A percentile compares a stretch with the other conserved stretches of the same genome.
Conservation (phyloP, 257 asterid species). For the Mitragyna speciosa region DNA sequence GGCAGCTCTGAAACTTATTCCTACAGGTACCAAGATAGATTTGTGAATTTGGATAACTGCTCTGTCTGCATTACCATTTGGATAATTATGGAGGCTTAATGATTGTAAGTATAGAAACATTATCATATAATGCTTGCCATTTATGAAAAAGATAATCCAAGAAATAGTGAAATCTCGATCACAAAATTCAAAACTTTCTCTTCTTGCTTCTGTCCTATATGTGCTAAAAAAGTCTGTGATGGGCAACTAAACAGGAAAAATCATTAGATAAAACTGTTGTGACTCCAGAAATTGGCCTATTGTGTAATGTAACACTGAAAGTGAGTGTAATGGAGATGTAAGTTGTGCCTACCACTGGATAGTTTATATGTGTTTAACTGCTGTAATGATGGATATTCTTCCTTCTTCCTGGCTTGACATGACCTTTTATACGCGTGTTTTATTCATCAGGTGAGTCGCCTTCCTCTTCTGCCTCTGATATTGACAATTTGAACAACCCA, state of each 20-base stretch:
- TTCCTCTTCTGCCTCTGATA: conserved; percentile 97
- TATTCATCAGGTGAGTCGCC: conserved; percentile 82
- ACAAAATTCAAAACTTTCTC: background rate
- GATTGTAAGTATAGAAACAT: background rate
- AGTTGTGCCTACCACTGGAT: background rate
- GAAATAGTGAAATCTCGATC: background rate
- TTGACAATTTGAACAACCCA: conserved; percentile 90
- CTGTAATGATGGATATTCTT: background rate
- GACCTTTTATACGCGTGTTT: conserved; percentile 8
- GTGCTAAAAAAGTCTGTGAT: background rate
- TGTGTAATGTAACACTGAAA: background rate
- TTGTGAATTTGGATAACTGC: conserved; percentile 4
- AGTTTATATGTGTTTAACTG: background rate
- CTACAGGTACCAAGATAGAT: conserved; percentile 58
- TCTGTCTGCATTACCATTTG: background rate
- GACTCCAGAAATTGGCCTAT: background rate
- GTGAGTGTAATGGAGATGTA: background rate
- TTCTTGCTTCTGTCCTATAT: background rate
- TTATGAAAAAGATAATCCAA: background rate
- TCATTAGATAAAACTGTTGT: background rate
- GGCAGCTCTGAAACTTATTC: conserved; percentile 64
- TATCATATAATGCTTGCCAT: background rate
- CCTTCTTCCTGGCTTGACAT: background rate
- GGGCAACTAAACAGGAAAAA: background rate
- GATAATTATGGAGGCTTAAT: background rate